Base-by-base conservation (phyloP, 1,284 basidiomycete genomes). In the Pisolithus thermaeus region DNA sequence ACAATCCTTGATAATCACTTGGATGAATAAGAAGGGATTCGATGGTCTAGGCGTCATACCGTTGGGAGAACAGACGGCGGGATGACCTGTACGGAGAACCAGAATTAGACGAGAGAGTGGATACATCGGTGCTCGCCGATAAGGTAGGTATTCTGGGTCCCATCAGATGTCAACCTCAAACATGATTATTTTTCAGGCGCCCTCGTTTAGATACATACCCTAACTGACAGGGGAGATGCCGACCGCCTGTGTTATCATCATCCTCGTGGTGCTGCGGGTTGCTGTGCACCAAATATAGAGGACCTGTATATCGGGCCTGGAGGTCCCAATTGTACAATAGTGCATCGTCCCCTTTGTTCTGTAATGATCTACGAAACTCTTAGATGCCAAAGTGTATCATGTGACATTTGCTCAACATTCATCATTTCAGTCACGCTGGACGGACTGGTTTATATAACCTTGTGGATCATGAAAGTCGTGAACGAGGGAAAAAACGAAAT, bases 91-190 rank as follows among this genome's bases (percentile, higher is more conserved):
- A 82, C 54, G 86, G 87, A 4, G 74, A 73, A 51, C 76, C 76
- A 0, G 64, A 71, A 44, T 70, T 67, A 0, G 67, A 78, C 52
- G 73, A 71, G 3, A 74, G 70, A 8, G 82, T 89, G 14, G 80
- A 89, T 57, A 87, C 83, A 1, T 73, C 75, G 18, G 78, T 83
- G 56, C 64, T 86, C 14, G 86, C 85, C 4, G 85, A 89, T 60
- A 74, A 80, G 70, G 84, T 84, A 50, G 3, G 27, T 37, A 2
- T 20, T 51, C 11, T 42, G 30, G 14, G 6, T 44, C 3, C 14
- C 32, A 23, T 20, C 7, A 7, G 37, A 30, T n/a, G 1, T 36
- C 16, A 9, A 2, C 25, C 16, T 28, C 23, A 12, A 46, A 1
- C 38, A 18, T 18, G 27, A 1, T 8, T 41, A 25, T 30, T 30